Base-by-base conservation (phyloP, 2,329 filamentous ascomycete genomes). In the Fusarium transvaalense region DNA sequence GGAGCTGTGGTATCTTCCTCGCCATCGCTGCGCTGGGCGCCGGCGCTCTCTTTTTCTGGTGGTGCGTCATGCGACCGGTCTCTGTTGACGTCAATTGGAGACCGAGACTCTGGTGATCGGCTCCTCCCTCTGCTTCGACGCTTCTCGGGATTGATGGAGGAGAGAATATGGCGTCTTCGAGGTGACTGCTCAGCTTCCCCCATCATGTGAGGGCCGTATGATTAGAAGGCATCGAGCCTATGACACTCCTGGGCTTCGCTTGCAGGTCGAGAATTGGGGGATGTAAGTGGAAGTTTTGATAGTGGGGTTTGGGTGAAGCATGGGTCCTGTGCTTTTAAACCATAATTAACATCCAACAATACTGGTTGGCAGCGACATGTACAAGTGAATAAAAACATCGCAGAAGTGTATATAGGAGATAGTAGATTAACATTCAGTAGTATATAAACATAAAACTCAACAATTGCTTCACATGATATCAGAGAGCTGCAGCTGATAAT, bases 131-230 rank as follows among this genome's bases (percentile, higher is more conserved):
- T 55, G 48, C 50, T 58, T 41, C 39, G 46, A 37, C 54, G 54
- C 4, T 45, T 19, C 15, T 69, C 65, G 1, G 64, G 80, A 64
- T 85, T 84, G 70, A 84, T 82, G 9, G 83, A 85, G 9, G 82
- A 82, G 19, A 86, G 77, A 21, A 85, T 84, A 43, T 82, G 82
- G n/a, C 82, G 81, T 73, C 84, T 76, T 67, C 76, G 78, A 31
- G 81, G 78, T 27, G 80, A 82, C 48, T 77, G 60, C 14, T 69
- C 64, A 41, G 64, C 59, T 61, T 74, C 74, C 57, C 72, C 76
- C 80, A 81, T 82, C 62, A 70, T 67, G 72, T 52, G 57, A 59
- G 50, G 55, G 59, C 71, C 70, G 76, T 78, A 48, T 32, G 50
- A 47, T 47, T 59, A 17, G 54, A 51, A 23, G 27, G 43, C 65